Evolutionary conservation across 2,329 filamentous ascomycete genomes (phyloP), one percentile per base, ranked within the genome.

Genomic region (Dactylellina parvicollis): DNA sequence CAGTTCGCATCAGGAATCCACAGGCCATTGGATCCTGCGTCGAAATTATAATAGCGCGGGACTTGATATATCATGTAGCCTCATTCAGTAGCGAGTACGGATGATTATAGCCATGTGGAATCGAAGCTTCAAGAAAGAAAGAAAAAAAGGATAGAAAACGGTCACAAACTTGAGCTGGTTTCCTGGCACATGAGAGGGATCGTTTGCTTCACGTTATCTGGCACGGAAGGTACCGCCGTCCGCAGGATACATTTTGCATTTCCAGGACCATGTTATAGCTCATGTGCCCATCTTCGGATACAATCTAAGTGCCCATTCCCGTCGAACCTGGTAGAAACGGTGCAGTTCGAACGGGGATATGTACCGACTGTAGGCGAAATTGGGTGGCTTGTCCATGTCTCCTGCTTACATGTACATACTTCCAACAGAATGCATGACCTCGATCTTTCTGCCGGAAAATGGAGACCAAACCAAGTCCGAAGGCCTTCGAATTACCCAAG

Each of bases 381-480:
- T 67, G 44, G 60, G 62, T 67, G 62, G 62, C 62, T 67, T 67
- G 52, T 42, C 44, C 62, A 59, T 67, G 62, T 67, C 38, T 26
- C 18, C 20, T 72, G 67, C 67, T 72, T 62, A 72, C 67, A 71
- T n/a, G n/a, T n/a, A n/a, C n/a, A n/a, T n/a, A n/a, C n/a, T n/a
- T 72, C 32, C 59, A 42, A 47, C 30, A 55, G 28, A 56, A 50
- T 49, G 50, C 26, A 42, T 20, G 24, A 32, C 24, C 38, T 40
- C 32, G 20, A 4, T 24, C 47, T 61, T 38, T 72, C 67, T 57
- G 67, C 67, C 67, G 67, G 67, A 70, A 59, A 20, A 49, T 55
- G 65, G 55, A 62, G 47, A 12, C 30, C 55, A 61, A 70, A 70
- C 59, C 30, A 52, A 40, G 20, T 65, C 67, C 67, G 67, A 72